These are phyloP conservation scores for Aspergillus nanangensis DNA, from an alignment of 495 filamentous ascomycete species.

Conservation along the genomic window DNA sequence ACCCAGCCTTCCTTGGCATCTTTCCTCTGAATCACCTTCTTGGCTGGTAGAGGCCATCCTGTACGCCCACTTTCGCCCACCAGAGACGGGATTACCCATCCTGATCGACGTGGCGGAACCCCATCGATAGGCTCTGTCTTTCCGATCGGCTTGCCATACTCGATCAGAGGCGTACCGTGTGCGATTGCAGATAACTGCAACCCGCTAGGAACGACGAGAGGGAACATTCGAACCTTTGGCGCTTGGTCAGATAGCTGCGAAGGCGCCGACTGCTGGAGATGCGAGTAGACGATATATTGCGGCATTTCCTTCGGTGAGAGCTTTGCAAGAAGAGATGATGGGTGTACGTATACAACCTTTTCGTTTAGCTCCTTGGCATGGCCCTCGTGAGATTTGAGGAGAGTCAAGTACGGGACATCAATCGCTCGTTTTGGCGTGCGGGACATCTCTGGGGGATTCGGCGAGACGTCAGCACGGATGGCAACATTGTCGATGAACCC, in stretches of 20 bases:
- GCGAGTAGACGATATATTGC: slow-evolving; percentile 80
- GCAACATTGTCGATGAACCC: slow-evolving; percentile 96
- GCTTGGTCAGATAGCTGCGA: slow-evolving; percentile 40
- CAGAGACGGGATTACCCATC: slow-evolving; percentile 74
- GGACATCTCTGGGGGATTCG: slow-evolving; percentile 62
- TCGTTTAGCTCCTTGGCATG: slow-evolving; percentile 45
- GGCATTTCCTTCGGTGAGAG: slow-evolving; percentile 69
- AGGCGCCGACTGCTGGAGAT: slow-evolving; percentile 68
- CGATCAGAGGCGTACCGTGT: slow-evolving; percentile 78
- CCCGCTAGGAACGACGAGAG: slow-evolving; percentile 72
- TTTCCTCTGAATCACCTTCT: slow-evolving; percentile 77
- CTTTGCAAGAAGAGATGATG: slow-evolving; percentile 72
- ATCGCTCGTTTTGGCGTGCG: slow-evolving; percentile 75
- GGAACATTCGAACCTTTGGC: slow-evolving; percentile 85
- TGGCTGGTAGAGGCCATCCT: slow-evolving; percentile 81
- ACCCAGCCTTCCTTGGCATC: slow-evolving; percentile 72
- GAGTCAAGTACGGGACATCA: slow-evolving; percentile 85
- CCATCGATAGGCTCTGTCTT: slow-evolving; percentile 63
- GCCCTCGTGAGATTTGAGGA: slow-evolving; percentile 64
- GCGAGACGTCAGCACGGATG: slow-evolving; percentile 82
- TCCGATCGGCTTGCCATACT: slow-evolving; percentile 83
- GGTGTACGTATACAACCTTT: slow-evolving; percentile 77
- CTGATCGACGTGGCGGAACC: slow-evolving; percentile 56
- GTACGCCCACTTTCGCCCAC: slow-evolving; percentile 61
- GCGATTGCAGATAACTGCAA: slow-evolving; percentile 75